Conservation (phyloP, 805 yeast genomes). For the Yamadazyma ubonensis region DNA sequence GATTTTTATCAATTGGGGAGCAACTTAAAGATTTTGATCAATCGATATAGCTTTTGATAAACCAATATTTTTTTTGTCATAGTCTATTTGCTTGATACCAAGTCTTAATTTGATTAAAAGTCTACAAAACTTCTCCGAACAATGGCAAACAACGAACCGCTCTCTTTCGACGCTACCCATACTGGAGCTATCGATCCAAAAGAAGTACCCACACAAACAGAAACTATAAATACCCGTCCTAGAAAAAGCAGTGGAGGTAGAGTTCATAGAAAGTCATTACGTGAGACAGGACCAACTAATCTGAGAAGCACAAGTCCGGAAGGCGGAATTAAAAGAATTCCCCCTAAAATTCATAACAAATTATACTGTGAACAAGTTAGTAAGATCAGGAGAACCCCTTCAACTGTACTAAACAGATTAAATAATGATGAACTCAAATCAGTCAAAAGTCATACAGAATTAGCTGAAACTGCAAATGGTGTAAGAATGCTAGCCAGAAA, state of each 20-base stretch:
- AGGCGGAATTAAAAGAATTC: constrained; percentile 15
- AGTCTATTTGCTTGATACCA: neutral
- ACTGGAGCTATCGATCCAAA: neutral
- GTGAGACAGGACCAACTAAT: constrained; percentile 10
- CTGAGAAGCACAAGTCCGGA: constrained; percentile 17
- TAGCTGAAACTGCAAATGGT: constrained; percentile 80
- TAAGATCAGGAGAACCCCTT: constrained; percentile 17
- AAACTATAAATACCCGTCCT: neutral
- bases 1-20: too few species aligned
- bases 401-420: constrained; percentile 29
- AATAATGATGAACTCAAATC: constrained; percentile 46
- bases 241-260: constrained; percentile 7
- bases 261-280: constrained; percentile 14
- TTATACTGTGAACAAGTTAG: constrained; percentile 25
- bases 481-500: constrained; percentile 74
- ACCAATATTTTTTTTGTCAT: too few species aligned
- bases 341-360: constrained; percentile 32
- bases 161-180: constrained; percentile 1
- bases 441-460: constrained; percentile 68
- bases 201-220: neutral
- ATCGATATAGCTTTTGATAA: too few species aligned
- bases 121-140: neutral
- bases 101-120: neutral
- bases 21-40: too few species aligned
- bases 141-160: constrained; percentile 5